These are phyloP conservation scores for Coprinellus micaceus DNA, from an alignment of 768 basidiomycete species.

Conservation along the genomic window DNA sequence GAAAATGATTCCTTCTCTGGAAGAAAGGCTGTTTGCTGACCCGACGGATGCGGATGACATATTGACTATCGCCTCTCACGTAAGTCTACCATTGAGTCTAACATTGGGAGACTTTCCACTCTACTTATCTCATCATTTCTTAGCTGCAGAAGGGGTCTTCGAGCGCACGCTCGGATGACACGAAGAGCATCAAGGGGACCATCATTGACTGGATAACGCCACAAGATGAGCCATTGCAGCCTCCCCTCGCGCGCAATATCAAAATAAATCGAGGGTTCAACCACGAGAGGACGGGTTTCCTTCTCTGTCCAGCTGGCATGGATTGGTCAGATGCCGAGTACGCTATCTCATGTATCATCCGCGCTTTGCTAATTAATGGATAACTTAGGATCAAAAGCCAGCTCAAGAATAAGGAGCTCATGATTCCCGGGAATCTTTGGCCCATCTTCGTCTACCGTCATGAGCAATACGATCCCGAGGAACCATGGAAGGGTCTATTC, in stretches of 20 bases:
- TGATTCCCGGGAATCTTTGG: constrained; percentile 10
- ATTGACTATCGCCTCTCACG: not conserved
- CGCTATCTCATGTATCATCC: not conserved
- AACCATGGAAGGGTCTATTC: constrained; percentile 18
- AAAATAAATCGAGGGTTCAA: constrained; percentile 12
- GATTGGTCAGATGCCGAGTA: constrained; percentile 19
- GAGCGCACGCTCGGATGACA: constrained; percentile 22
- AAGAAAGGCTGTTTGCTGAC: not conserved
- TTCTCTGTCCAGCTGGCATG: constrained; percentile 24
- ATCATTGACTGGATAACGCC: constrained; percentile 20
- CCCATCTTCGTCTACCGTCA: constrained; percentile 16
- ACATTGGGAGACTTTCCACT: too few relatives aligned
- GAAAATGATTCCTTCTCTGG: not conserved
- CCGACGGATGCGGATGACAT: not conserved
- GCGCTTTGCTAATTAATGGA: too few relatives aligned
- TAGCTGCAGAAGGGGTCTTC: constrained; percentile 23
- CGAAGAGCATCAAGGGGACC: constrained; percentile 15
- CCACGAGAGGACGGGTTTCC: constrained; percentile 22
- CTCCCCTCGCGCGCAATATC: constrained; percentile 1
- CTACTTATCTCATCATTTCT: too few relatives aligned
- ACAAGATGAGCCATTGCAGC: not conserved
- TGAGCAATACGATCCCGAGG: constrained; percentile 2
- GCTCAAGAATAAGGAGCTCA: constrained; percentile 3
- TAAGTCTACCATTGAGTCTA: too few relatives aligned
- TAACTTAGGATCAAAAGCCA: too few relatives aligned